Percentiles rank a stretch among this genome's conserved stretches.
phyloP scores from a whole-genome alignment of 768 basidiomycete genomes.

The Suillus discolor region DNA sequence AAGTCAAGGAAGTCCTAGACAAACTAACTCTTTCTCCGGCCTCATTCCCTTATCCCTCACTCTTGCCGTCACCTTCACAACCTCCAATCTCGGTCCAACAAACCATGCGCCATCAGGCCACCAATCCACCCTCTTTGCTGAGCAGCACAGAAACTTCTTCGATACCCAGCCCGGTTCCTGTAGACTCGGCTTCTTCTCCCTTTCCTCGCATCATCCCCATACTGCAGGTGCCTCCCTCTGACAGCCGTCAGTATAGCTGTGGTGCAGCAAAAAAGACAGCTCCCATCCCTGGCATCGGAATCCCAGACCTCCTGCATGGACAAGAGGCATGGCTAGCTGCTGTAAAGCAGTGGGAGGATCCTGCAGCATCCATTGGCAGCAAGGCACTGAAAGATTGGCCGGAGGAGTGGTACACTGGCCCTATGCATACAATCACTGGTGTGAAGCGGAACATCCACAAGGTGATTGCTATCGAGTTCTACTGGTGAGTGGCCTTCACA shows the following conservation, averaged over 20 bases:
- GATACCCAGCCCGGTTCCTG: too few species aligned
- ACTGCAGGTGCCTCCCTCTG: too few species aligned
- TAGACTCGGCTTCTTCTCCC: too few species aligned
- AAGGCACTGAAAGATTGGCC: constrained; percentile 35
- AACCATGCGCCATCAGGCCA: too few species aligned
- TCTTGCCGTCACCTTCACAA: too few species aligned
- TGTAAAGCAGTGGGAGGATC: constrained; percentile 31
- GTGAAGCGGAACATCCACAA: constrained; percentile 22
- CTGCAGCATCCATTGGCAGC: constrained; percentile 18
- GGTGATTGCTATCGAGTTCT: constrained; percentile 24
- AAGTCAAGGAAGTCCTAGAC: background rate
- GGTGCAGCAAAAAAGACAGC: background rate
- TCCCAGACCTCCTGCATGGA: constrained; percentile 23
- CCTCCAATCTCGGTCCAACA: background rate
- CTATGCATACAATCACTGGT: constrained; percentile 19
- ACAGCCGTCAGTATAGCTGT: too few species aligned
- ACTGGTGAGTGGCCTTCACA: background rate
- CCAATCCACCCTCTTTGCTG: too few species aligned
- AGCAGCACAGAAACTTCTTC: too few species aligned
- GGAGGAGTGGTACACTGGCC: constrained; percentile 24
- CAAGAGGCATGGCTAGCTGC: constrained; percentile 27
- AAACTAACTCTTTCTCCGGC: background rate
- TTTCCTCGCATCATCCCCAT: too few species aligned
- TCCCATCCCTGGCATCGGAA: constrained; percentile 19
- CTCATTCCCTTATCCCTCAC: background rate